Percentiles rank a stretch among this genome's conserved stretches.
These are phyloP conservation scores for Hypericum perforatum DNA, from an alignment of 345 rosid genomes.

Conservation along the genomic window DNA sequence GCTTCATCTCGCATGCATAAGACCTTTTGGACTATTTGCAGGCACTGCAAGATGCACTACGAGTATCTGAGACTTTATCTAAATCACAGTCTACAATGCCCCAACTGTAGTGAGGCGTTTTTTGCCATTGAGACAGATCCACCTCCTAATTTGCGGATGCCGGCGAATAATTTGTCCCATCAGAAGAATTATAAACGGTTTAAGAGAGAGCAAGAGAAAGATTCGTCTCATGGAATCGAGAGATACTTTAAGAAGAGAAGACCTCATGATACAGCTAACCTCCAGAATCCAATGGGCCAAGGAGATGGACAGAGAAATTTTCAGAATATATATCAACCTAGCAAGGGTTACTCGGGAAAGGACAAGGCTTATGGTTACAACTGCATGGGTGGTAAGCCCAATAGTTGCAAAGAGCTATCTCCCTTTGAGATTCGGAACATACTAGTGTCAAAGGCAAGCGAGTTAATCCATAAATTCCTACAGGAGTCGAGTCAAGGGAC, in stretches of 20 bases:
- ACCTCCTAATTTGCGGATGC: slow-evolving; percentile 42
- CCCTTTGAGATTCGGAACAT: slow-evolving; percentile 39
- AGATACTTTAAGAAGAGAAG: slow-evolving; percentile 36
- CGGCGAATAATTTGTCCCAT: slow-evolving; percentile 27
- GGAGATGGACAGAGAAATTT: slow-evolving; percentile 24
- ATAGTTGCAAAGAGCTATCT: slow-evolving; percentile 34
- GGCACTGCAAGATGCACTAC: slow-evolving; percentile 60
- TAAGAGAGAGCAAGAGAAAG: slow-evolving; percentile 37
- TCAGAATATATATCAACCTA: slow-evolving; percentile 19
- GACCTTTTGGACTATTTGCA: slow-evolving; percentile 89
- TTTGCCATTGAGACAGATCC: slow-evolving; percentile 59
- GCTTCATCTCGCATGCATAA: slow-evolving; percentile 27
- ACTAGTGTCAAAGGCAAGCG: slow-evolving; percentile 37
- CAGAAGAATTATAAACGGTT: slow-evolving; percentile 36
- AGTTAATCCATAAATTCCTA: slow-evolving; percentile 36
- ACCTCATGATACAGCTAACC: slow-evolving; percentile 28
- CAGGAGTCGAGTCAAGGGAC: slow-evolving; percentile 26
- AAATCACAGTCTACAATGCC: slow-evolving; percentile 71
- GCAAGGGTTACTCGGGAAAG: slow-evolving; percentile 23
- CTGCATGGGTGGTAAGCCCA: slow-evolving; percentile 18
- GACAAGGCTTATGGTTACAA: slow-evolving; percentile 26
- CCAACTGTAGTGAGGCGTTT: slow-evolving; percentile 58
- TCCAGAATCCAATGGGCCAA: slow-evolving; percentile 20
- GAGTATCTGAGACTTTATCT: slow-evolving; percentile 71
- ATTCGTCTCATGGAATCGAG: slow-evolving; percentile 20